Evolutionary conservation across 2,329 filamentous ascomycete genomes (phyloP).

Genomic region (Phyllosticta citriasiana): DNA sequence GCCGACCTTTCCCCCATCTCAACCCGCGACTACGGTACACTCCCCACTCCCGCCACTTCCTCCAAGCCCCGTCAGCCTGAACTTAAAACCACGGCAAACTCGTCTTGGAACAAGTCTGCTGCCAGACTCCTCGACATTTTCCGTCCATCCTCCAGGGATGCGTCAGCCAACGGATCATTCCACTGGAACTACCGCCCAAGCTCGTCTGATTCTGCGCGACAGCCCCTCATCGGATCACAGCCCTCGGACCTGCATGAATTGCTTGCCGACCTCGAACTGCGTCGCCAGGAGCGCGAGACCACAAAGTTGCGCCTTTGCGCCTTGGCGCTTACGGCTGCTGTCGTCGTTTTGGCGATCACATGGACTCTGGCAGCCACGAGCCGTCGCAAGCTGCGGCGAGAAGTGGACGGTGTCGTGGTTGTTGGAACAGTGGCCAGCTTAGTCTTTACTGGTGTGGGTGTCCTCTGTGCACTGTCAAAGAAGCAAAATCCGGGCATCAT

Average conservation of each 20-base stretch:
- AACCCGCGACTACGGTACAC: conserved; percentile 20
- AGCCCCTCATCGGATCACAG: neutral
- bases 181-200: neutral
- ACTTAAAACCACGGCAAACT: conserved; percentile 19
- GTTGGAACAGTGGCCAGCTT: conserved; percentile 59
- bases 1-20: conserved; percentile 11
- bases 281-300: conserved; percentile 25
- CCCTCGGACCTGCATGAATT: conserved; percentile 2
- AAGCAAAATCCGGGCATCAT: conserved; percentile 34
- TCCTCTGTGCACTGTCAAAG: conserved; percentile 49
- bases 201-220: neutral
- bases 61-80: conserved; percentile 12
- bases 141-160: neutral
- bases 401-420: conserved; percentile 64
- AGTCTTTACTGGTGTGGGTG: conserved; percentile 51
- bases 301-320: conserved; percentile 32
- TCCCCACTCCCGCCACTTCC: neutral
- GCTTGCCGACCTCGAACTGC: conserved; percentile 13
- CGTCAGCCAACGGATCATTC: neutral
- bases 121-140: conserved; percentile 3
- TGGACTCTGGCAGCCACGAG: conserved; percentile 58
- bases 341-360: conserved; percentile 55
- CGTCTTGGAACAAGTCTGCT: conserved; percentile 8
- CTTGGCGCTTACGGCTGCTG: conserved; percentile 47
- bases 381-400: conserved; percentile 54